phyloP scores from a whole-genome alignment of 179 eudicot species.

The Beta lomatogona region DNA sequence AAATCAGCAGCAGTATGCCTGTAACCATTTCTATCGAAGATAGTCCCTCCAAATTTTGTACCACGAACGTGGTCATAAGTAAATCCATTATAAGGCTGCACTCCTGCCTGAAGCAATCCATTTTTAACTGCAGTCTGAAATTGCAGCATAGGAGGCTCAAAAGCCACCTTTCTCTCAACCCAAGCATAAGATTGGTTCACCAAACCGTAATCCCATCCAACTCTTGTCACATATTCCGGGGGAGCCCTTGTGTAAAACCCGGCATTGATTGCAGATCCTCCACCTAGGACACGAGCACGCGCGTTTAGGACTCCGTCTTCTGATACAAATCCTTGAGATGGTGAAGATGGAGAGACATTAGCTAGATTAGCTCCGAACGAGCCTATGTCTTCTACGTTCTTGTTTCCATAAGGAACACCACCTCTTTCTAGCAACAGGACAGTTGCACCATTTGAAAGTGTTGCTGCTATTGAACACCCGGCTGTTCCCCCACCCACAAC shows the following conservation, averaged over 20 bases:
- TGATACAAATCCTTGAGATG: constrained; percentile 70
- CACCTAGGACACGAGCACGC: constrained; percentile 84
- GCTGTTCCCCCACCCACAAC: constrained; percentile 83
- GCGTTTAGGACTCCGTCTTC: constrained; percentile 82
- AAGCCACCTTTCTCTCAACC: constrained; percentile 76
- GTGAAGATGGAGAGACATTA: constrained; percentile 52
- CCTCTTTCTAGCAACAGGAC: constrained; percentile 86
- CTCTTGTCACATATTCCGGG: constrained; percentile 40
- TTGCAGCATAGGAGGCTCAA: constrained; percentile 53
- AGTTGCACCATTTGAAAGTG: constrained; percentile 52
- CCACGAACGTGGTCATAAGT: constrained; percentile 72
- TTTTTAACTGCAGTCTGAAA: constrained; percentile 79
- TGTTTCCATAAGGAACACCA: constrained; percentile 85
- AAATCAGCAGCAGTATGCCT: constrained; percentile 85
- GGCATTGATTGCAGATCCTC: constrained; percentile 81
- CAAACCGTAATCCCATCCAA: constrained; percentile 61
- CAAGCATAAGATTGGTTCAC: constrained; percentile 70
- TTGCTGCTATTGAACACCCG: constrained; percentile 76
- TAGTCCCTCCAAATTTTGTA: constrained; percentile 82
- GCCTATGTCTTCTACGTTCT: constrained; percentile 50
- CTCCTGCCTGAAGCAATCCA: constrained; percentile 70
- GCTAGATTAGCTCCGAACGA: constrained; percentile 39
- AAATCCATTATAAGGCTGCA: constrained; percentile 67
- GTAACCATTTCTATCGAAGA: constrained; percentile 59
- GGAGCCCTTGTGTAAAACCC: constrained; percentile 88